Base-by-base conservation (phyloP, 2,329 filamentous ascomycete genomes). In the Aspergillus pseudoglaucus region DNA sequence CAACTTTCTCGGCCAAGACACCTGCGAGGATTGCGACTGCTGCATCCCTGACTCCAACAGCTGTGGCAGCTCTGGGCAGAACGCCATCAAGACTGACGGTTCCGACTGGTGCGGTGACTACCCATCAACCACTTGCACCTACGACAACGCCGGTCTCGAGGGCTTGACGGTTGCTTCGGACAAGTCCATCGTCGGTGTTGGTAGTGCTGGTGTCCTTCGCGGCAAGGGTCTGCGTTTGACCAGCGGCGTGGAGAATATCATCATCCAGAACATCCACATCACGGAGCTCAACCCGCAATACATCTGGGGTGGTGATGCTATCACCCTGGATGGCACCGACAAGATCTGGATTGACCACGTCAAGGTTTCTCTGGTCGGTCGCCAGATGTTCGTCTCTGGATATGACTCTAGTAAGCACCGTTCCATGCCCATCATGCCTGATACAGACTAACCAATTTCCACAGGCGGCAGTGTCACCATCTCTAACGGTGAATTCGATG, bases 401-500 rank as follows among this genome's bases (percentile, higher is more conserved):
- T 60, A 55, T n/a, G 49, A 56, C 20, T 44, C 55, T 10, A 57
- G 53, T 60, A 50, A 42, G 54, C 58, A 74, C 62, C 73, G 69
- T 42, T 74, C 74, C 38, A 79, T 51, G 74, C 73, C 43, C 72
- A 74, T 32, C 63, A 72, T 77, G 65, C 72, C 77, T 30, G 75
- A 78, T 39, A 64, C 75, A 44, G 75, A 75, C 50, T 73, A 69
- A 62, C 59, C 4, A 9, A 59, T 5, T 69, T 5, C 25, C 10
- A 42, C 75, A 47, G 74, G 71, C 52, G 72, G 70, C 56, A 71
- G 74, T 40, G 75, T 82, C 15, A 79, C 78, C 20, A 75, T 83
- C 61, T 78, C 78, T 56, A 81, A 82, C 73, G 71, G 60, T 61
- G 75, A 81, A 56, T 76, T 83, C 52, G 78, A 83, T 53, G 80